Percentiles rank a stretch among this genome's conserved stretches.
phyloP scores from a whole-genome alignment of 2,329 filamentous ascomycete genomes.

The Coniella lustricola region DNA sequence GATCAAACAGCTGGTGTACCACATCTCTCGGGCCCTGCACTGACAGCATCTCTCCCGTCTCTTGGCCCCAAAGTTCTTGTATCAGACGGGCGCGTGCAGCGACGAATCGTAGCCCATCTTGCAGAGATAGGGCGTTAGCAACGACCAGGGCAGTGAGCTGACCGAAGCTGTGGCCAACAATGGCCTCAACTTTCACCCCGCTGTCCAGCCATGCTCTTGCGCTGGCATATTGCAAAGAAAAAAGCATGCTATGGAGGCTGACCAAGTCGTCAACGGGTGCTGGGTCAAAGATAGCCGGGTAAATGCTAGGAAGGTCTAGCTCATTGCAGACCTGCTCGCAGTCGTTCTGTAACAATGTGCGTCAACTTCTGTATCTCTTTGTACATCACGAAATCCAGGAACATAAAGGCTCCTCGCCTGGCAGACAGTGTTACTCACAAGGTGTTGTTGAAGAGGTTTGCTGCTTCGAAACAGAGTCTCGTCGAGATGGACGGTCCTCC shows the following conservation, averaged over 20 bases:
- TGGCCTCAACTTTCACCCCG: constrained; percentile 23
- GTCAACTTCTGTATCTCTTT: background rate
- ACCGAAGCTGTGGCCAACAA: constrained; percentile 33
- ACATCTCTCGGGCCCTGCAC: constrained; percentile 15
- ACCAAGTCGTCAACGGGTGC: constrained; percentile 23
- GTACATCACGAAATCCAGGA: background rate
- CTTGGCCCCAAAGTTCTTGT: constrained; percentile 24
- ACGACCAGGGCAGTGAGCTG: constrained; percentile 29
- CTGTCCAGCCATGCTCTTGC: constrained; percentile 29
- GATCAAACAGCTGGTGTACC: background rate
- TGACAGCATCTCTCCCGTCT: constrained; percentile 27
- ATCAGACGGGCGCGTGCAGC: constrained; percentile 26
- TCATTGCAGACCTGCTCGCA: constrained; percentile 25
- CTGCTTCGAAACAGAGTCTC: constrained; percentile 23
- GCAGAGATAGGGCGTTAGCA: constrained; percentile 23
- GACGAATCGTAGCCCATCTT: constrained; percentile 25
- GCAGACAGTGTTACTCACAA: constrained; percentile 20
- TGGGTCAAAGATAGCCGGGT: constrained; percentile 25
- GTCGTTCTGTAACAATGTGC: constrained; percentile 13
- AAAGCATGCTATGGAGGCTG: constrained; percentile 29
- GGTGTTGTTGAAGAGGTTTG: constrained; percentile 23
- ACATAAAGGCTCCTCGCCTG: no score
- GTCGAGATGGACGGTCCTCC: constrained; percentile 22
- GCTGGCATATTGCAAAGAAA: constrained; percentile 30
- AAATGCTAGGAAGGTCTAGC: constrained; percentile 25